A percentile compares a stretch with the other conserved stretches of the same genome.
Conservation (phyloP, 78 protist genomes). For the Kipferlia bialata region DNA sequence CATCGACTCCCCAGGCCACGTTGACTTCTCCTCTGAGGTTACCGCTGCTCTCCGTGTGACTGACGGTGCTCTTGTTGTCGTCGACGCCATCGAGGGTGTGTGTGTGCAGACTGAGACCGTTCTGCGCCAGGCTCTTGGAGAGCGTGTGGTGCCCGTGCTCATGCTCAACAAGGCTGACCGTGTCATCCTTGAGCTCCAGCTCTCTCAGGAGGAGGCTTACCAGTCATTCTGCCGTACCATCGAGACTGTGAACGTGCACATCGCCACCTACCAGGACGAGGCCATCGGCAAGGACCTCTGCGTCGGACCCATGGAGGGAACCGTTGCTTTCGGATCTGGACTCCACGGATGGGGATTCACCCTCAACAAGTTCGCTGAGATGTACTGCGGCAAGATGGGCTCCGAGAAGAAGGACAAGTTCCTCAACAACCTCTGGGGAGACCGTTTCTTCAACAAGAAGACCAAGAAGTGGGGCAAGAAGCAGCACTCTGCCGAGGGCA, state of each 20-base stretch:
- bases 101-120: conserved; percentile 98
- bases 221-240: conserved; percentile 52
- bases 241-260: conserved; percentile 71
- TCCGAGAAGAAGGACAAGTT: conserved; percentile 55
- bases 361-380: conserved; percentile 70
- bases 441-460: conserved; percentile 73
- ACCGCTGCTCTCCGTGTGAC: conserved; percentile 99
- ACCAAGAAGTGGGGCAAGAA: conserved; percentile 72
- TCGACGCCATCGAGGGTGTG: conserved; percentile 96
- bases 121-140: conserved; percentile 94
- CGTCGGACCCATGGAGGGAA: conserved; percentile 73
- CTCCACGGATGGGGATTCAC: conserved; percentile 99
- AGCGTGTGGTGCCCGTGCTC: conserved; percentile 90
- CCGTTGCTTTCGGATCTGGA: conserved; percentile 90
- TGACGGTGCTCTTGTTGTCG: conserved; percentile 99
- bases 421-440: conserved; percentile 92
- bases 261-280: conserved; percentile 37
- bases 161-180: conserved; percentile 97
- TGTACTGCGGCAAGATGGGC: conserved; percentile 64
- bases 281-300: conserved; percentile 76
- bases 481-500: conserved; percentile 34
- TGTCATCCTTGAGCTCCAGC: conserved; percentile 60
- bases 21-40: conserved; percentile 85
- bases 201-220: conserved; percentile 77
- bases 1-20: conserved; percentile 92